Base-by-base conservation (phyloP, 768 basidiomycete genomes). In the Wakefieldia striispora region DNA sequence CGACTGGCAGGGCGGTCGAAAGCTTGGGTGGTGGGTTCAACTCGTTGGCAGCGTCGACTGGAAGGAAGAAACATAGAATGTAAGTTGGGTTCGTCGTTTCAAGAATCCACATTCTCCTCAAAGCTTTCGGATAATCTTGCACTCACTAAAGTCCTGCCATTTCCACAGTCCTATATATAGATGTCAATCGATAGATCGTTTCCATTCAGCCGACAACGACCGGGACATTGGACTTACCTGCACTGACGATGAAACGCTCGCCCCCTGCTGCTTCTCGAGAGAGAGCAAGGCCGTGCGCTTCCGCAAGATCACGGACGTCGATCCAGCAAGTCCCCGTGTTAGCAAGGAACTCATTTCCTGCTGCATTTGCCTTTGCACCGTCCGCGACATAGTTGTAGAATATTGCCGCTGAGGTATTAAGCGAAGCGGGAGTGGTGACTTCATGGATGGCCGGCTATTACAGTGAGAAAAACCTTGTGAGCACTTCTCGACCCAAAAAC, bases 231-330 rank as follows among this genome's bases (percentile, higher is more conserved):
- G 26, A 45, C 50, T 60, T 43, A 54, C 73, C 70, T 3, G 63
- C 67, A n/a, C 64, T 66, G 35, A 80, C 54, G 58, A 87, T 73
- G 58, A 86, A 75, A 29, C 86, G 70, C 47, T 86, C 72, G 1
- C 79, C 79, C 3, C 75, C 77, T 0, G 83, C 84, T 3, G 70
- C 73, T 23, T 74, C 69, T 43, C 72, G 75, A 45, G 73, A 72
- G 19, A 89, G 62, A 4, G 81, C 80, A 6, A 69, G 62, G 1
- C 73, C 71, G 56, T 86, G 84, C 0, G 78, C 81, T 14, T 68
- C 63, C 0, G 78, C 82, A 29, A 81, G 59, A 59, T 84, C 82
- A 6, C 81, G 74, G 6, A 82, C 81, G 43, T 83, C 79, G 24
- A 78, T 59, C 72, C 75, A 80, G 20, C 57, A 50, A 13, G 60